Base-by-base conservation (phyloP, 805 yeast species). In the Candida dendrica region DNA sequence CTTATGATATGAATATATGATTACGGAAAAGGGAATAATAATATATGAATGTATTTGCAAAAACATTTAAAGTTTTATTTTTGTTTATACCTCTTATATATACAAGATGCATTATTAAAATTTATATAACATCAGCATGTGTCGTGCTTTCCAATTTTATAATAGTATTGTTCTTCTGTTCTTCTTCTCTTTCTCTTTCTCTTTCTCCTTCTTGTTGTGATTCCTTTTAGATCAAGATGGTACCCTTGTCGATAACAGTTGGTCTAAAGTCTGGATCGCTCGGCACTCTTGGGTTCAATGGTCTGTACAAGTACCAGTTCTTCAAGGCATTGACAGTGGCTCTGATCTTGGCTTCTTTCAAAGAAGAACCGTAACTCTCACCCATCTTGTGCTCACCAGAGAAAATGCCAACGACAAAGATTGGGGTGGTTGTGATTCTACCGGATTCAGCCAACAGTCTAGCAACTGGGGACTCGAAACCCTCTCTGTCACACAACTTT, bases 371-470 rank as follows among this genome's bases (percentile, higher is more conserved):
- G 58, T 84, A 88, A 34, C 96, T 96, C 64, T 93, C 97, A 40
- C 97, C 96, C 42, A 93, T 70, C 63, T 87, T 81, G 48, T 79
- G 78, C 13, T 72, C 71, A 30, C 96, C 98, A 44, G 84, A 72
- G 62, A 89, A 93, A 1, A 87, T 93, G 39, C 96, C 98, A 29
- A 91, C 95, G 13, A 91, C 84, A 52, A 77, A 93, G 32, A 89
- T 82, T 19, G 98, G 95, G 37, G 84, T 79, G 44, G 77, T 74
- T 3, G 96, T 79, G 54, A 72, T 69, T 64, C 98, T 77, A 61
- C 99, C 99, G 24, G 96, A 84, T 65, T 93, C 99, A 29, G 95
- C 90, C 42, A 93, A 68, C 45, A 93, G 72, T 58, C 95, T 79
- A 37, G 89, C 81, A 5, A 84, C 74, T 24, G 97, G 96, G 17